Evolutionary conservation across 345 rosid species (phyloP), one percentile per base, ranked within the genome.

Genomic region (Brassica nigra): DNA sequence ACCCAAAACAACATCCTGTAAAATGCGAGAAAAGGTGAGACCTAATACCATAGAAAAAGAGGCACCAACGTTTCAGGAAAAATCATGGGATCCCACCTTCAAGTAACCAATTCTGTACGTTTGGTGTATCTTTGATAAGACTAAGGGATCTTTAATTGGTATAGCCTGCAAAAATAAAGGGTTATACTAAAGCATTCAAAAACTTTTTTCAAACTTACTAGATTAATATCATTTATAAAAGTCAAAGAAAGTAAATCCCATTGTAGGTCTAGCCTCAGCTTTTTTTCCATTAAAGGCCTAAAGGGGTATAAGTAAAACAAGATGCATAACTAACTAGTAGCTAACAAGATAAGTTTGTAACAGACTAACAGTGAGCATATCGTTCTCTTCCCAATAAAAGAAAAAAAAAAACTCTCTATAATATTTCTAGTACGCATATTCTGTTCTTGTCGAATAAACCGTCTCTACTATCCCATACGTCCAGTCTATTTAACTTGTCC

Each of bases 51-150:
- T 29, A 23, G 18, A 76, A 76, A 55, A 55, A 6, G 64, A 5
- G 33, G 8, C 3, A 68, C 15, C n/a, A 30, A 69, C 3, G 15
- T 29, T 63, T 54, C 6, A 15, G 15, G 59, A 14, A 61, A 20
- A 77, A 15, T 65, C 66, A 20, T 54, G 30, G 76, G 81, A 64
- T 71, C 77, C 66, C 86, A 93, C 99, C 97, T 96, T 93, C 77
- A 96, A 78, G 84, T 90, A 96, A 71, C 98, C 97, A 86, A 96
- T 90, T 90, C 97, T 89, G 72, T 92, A 93, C 4, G 99, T 96
- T 82, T 93, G 97, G 81, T 96, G 99, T 85, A 96, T 92, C 90
- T 90, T 96, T 58, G 99, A 93, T 52, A 91, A 83, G 83, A 96
- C 98, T 75, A 82, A 28, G 7, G 88, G 83, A 83, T 92, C 97